These are phyloP conservation scores for Scedosporium dehoogii DNA, from an alignment of 2,329 filamentous ascomycete species.

Conservation along the genomic window DNA sequence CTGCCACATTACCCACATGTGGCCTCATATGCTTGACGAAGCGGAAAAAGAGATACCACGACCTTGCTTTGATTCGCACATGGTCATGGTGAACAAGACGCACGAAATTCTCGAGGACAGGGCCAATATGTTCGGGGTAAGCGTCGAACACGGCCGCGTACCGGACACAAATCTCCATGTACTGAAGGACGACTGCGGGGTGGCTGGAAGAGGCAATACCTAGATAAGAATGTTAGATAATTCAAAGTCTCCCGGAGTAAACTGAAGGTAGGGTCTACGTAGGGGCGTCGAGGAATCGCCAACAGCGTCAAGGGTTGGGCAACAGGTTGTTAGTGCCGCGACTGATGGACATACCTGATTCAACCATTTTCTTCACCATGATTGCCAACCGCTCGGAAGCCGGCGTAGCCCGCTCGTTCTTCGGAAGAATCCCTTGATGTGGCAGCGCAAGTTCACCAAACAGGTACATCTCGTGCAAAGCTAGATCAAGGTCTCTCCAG, in stretches of 20 bases:
- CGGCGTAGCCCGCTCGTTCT: slow-evolving; percentile 68
- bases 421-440: slow-evolving; percentile 76
- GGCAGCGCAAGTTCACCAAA: slow-evolving; percentile 92
- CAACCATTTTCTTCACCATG: slow-evolving; percentile 95
- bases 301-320: neutral
- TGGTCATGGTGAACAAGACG: slow-evolving; percentile 81
- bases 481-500: slow-evolving; percentile 91
- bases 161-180: slow-evolving; percentile 96
- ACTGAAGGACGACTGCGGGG: slow-evolving; percentile 86
- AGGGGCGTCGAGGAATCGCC: too few relatives aligned
- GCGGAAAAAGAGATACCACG: slow-evolving; percentile 94
- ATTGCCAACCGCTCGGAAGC: slow-evolving; percentile 74
- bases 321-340: neutral
- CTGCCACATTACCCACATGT: slow-evolving; percentile 79
- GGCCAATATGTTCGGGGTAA: slow-evolving; percentile 70
- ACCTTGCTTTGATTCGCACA: slow-evolving; percentile 76
- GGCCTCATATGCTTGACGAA: slow-evolving; percentile 79
- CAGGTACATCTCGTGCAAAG: slow-evolving; percentile 87
- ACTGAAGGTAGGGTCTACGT: too few relatives aligned
- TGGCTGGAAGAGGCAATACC: slow-evolving; percentile 80
- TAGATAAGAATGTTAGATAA: slow-evolving; percentile 20
- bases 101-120: slow-evolving; percentile 85
- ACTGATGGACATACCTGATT: slow-evolving; percentile 57
- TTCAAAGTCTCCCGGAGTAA: neutral
- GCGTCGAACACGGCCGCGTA: slow-evolving; percentile 90